These are phyloP conservation scores for Kuraishia cidri DNA, from an alignment of 805 yeast species.

Conservation along the genomic window DNA sequence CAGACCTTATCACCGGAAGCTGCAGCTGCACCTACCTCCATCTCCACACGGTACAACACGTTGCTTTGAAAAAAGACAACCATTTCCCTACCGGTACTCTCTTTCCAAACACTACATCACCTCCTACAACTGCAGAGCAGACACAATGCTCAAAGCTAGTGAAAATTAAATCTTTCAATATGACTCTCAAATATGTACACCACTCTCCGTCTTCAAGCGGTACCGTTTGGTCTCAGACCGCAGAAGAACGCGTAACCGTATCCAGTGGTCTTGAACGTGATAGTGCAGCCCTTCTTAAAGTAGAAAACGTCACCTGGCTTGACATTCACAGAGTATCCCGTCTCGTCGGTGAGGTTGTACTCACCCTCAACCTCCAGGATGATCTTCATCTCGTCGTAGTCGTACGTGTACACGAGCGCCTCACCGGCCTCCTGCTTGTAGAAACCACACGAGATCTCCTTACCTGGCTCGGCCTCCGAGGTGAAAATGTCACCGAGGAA, in stretches of 20 bases:
- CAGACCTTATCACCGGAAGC: too few species aligned
- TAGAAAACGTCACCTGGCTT: slow-evolving; percentile 61
- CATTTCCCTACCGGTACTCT: too few species aligned
- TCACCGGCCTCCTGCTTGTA: slow-evolving; percentile 63
- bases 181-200: too few species aligned
- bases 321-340: slow-evolving; percentile 48
- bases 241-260: slow-evolving; percentile 57
- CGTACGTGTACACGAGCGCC: slow-evolving; percentile 58
- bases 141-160: too few species aligned
- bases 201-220: slow-evolving; percentile 19
- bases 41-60: too few species aligned
- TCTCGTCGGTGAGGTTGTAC: slow-evolving; percentile 52
- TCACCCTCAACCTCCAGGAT: slow-evolving; percentile 62
- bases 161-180: too few species aligned
- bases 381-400: slow-evolving; percentile 63
- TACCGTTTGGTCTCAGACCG: slow-evolving; percentile 44
- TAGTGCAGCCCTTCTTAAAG: slow-evolving; percentile 60
- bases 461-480: slow-evolving; percentile 49
- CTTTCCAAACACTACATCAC: too few species aligned
- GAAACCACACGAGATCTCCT: slow-evolving; percentile 60
- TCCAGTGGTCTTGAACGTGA: slow-evolving; percentile 54
- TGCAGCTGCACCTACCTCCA: too few species aligned
- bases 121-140: too few species aligned
- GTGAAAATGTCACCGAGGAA: slow-evolving; percentile 60
- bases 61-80: too few species aligned